Evolutionary conservation across 73 alveolate genomes (phyloP), one percentile per base, ranked within the genome.

Genomic region (Paramecium octaurelia): DNA sequence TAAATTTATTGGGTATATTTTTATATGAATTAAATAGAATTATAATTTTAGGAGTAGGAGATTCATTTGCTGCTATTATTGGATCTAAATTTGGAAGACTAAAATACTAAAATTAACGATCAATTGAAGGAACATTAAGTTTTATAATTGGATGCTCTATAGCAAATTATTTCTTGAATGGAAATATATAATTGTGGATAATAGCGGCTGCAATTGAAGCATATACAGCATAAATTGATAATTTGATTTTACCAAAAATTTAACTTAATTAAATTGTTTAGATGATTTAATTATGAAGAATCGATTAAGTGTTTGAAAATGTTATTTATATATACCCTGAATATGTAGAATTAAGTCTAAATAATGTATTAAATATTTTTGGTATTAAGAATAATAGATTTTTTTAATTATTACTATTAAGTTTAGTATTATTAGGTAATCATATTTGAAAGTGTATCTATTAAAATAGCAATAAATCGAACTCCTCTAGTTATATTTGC

Each of bases 1-100:
- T 24, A 59, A 27, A 80, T 48, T 11, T 46, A 44, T 48, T 24
- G 91, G 76, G 75, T 48, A 44, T 80, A 24, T 24, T 23, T 40
- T 21, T 3, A 48, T 35, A 80, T 31, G 7, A 16, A 44, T 46
- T 3, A 4, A 4, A 16, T 34, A 73, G 87, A 1, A 38, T 73
- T 12, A 73, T 73, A 12, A 20, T 27, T 8, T 23, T 80, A 80
- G 91, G 91, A 44, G 24, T 40, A 23, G 91, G 91, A 23, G 91
- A 80, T 80, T n/a, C 91, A 9, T 42, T 80, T 18, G 91, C 91
- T 23, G 91, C 91, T 21, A 80, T 80, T 44, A 48, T 80, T 42
- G 91, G 91, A 31, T 80, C 91, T 12, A 2, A 80, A 46, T 80
- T 80, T 43, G 91, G 91, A 11, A 80, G 24, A 23, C n/a, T 80